Conservation (phyloP, 2,329 filamentous ascomycete species). For the Colletotrichum noveboracense region DNA sequence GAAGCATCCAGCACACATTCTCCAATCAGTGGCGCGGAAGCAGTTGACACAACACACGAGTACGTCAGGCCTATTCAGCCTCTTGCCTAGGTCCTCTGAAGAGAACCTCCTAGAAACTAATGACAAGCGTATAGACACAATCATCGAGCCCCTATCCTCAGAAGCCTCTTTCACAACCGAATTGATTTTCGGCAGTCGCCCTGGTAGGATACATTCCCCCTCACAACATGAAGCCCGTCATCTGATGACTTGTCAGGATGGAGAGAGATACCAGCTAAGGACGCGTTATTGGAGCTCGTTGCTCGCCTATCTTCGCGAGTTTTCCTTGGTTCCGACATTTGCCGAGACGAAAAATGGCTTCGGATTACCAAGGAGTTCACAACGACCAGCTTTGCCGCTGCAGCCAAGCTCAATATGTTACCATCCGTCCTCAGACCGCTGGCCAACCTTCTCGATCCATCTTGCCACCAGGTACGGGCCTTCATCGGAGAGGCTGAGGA, state of each 20-base stretch:
- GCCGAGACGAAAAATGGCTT: slow-evolving; percentile 52
- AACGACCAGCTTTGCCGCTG: slow-evolving; percentile 37
- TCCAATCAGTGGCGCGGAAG: neutral
- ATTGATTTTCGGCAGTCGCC: neutral
- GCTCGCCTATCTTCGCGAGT: slow-evolving; percentile 54
- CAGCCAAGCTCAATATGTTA: slow-evolving; percentile 43
- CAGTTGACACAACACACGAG: neutral
- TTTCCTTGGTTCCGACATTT: slow-evolving; percentile 50
- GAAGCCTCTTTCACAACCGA: neutral
- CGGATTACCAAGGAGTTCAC: slow-evolving; percentile 47
- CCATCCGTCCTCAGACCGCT: slow-evolving; percentile 41
- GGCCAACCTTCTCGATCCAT: slow-evolving; percentile 47
- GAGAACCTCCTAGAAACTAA: neutral
- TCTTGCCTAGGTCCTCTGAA: neutral
- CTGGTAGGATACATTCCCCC: neutral
- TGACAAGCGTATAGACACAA: neutral
- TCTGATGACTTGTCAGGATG: slow-evolving; percentile 25
- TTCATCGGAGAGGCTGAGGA: slow-evolving; percentile 36
- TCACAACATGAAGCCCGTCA: neutral
- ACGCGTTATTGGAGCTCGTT: slow-evolving; percentile 33
- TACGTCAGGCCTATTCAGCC: neutral
- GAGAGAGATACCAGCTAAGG: neutral
- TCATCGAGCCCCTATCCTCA: neutral
- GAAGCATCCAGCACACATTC: neutral
- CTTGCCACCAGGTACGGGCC: slow-evolving; percentile 38